Conservation (phyloP, 1,284 basidiomycete species). For the Leccinum subspadiceum region DNA sequence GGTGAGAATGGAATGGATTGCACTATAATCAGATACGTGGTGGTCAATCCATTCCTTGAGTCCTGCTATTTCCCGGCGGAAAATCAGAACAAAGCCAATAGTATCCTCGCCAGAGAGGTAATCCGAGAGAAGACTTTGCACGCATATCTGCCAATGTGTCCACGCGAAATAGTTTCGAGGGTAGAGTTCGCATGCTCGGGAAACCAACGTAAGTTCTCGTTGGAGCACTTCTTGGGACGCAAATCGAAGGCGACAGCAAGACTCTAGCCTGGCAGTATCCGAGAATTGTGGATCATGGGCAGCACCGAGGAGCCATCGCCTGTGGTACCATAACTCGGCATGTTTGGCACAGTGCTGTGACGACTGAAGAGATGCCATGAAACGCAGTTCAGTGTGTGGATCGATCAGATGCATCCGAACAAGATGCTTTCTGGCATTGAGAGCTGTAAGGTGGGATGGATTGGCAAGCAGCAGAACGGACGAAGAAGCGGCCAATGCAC, state of each 20-base stretch:
- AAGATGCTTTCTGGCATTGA: conserved; percentile 57
- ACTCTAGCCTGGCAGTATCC: not conserved
- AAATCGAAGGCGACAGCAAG: conserved; percentile 7
- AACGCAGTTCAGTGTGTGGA: conserved; percentile 44
- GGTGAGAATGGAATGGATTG: conserved; percentile 51
- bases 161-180: conserved; percentile 70
- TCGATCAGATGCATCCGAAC: conserved; percentile 37
- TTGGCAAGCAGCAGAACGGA: conserved; percentile 59
- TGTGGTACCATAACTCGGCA: conserved; percentile 64
- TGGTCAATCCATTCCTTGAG: conserved; percentile 52
- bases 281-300: conserved; percentile 16
- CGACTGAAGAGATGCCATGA: conserved; percentile 48
- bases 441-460: conserved; percentile 63
- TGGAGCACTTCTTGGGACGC: conserved; percentile 33
- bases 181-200: conserved; percentile 53
- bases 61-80: conserved; percentile 38
- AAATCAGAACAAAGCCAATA: conserved; percentile 30
- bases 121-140: conserved; percentile 24
- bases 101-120: conserved; percentile 8
- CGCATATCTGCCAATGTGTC: conserved; percentile 53
- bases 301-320: conserved; percentile 55
- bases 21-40: conserved; percentile 65
- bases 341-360: conserved; percentile 57
- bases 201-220: conserved; percentile 45
- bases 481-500: conserved; percentile 34